Conservation (phyloP, 768 basidiomycete genomes). For the Lactarius hengduanensis region DNA sequence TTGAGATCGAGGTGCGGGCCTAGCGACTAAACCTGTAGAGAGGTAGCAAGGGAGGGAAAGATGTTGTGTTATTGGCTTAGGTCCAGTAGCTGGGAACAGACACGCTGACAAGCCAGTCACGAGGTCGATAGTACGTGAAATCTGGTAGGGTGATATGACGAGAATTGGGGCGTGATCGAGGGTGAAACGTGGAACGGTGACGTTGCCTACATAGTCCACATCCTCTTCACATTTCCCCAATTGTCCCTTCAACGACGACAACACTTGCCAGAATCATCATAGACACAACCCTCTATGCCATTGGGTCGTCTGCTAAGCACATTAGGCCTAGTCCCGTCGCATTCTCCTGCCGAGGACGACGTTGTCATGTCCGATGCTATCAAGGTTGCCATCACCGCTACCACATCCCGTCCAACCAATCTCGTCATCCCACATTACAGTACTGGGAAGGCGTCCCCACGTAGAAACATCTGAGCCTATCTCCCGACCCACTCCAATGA, state of each 20-base stretch:
- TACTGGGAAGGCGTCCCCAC: constrained; percentile 14
- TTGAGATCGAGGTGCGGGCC: too few relatives aligned
- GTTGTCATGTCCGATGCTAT: constrained; percentile 9
- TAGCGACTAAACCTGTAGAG: too few relatives aligned
- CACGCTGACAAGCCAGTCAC: too few relatives aligned
- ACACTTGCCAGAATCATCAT: not conserved
- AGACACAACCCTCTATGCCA: constrained; percentile 6
- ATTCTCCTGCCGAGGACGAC: constrained; percentile 1
- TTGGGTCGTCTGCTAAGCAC: constrained; percentile 15
- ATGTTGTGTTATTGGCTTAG: too few relatives aligned
- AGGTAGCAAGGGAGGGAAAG: too few relatives aligned
- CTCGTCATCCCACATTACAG: not conserved
- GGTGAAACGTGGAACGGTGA: too few relatives aligned
- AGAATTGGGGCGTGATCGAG: too few relatives aligned
- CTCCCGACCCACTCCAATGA: not conserved
- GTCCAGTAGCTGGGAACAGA: too few relatives aligned
- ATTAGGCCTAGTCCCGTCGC: not conserved
- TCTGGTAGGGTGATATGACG: too few relatives aligned
- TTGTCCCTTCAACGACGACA: not conserved
- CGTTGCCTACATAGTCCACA: too few relatives aligned
- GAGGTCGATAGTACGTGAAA: too few relatives aligned
- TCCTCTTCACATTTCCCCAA: not conserved
- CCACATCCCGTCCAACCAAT: not conserved
- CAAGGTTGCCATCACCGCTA: not conserved
- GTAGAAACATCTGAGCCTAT: not conserved